Evolutionary conservation across 768 basidiomycete genomes (phyloP).

Genomic region (Infundibulicybe gibba): DNA sequence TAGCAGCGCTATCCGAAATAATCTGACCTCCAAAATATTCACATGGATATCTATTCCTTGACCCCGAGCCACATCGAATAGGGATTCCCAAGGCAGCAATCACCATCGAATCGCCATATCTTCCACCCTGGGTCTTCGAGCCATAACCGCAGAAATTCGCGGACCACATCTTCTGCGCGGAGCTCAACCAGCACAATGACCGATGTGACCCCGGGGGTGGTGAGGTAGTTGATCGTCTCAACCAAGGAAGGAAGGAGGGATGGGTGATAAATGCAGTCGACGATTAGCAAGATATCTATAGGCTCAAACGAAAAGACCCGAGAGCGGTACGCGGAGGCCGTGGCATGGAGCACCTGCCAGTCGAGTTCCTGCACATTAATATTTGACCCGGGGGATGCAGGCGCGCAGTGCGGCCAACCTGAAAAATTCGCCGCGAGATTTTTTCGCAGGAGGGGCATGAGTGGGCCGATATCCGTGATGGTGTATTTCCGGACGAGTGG

Average conservation of each 20-base stretch:
- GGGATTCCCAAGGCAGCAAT: slow-evolving; percentile 35
- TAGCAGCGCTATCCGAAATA: no score
- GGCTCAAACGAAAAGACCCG: slow-evolving; percentile 17
- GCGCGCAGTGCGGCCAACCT: slow-evolving; percentile 21
- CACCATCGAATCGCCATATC: slow-evolving; percentile 52
- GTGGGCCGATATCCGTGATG: slow-evolving; percentile 58
- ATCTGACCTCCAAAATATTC: no score
- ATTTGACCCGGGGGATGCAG: slow-evolving; percentile 24
- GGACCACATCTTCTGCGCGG: slow-evolving; percentile 70
- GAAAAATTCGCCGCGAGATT: slow-evolving; percentile 55
- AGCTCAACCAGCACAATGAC: slow-evolving; percentile 71
- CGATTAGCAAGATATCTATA: slow-evolving; percentile 59
- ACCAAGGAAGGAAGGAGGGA: slow-evolving; percentile 65
- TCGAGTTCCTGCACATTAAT: slow-evolving; percentile 55
- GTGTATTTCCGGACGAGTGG: slow-evolving; percentile 63
- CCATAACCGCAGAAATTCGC: slow-evolving; percentile 70
- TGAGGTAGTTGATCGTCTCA: slow-evolving; percentile 54
- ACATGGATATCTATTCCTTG: no score
- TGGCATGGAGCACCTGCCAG: slow-evolving; percentile 52
- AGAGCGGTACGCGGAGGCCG: slow-evolving; percentile 25
- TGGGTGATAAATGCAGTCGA: slow-evolving; percentile 82
- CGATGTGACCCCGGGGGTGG: slow-evolving; percentile 43
- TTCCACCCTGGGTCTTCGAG: slow-evolving; percentile 46
- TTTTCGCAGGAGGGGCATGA: slow-evolving; percentile 70
- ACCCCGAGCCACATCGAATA: slow-evolving; percentile 63